These are phyloP conservation scores for Acacia acuminata DNA, from an alignment of 306 rosid species.

Conservation along the genomic window DNA sequence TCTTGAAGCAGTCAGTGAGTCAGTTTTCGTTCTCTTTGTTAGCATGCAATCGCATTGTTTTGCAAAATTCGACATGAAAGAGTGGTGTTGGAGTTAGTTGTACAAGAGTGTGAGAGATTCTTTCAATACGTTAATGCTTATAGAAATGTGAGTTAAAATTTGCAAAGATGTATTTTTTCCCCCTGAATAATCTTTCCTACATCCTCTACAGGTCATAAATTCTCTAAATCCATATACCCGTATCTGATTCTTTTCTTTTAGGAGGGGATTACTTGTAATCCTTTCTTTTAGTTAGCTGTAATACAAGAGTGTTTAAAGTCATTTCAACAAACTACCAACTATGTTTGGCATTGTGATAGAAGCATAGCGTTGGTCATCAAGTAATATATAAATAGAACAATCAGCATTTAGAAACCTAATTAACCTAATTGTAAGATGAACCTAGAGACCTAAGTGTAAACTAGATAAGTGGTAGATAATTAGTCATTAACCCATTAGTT, in stretches of 20 bases:
- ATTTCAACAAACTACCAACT: not conserved
- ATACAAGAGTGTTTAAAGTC: not conserved
- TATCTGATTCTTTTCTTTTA: not conserved
- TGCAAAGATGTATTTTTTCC: not conserved
- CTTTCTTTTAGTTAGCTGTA: not conserved
- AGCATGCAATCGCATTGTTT: constrained; percentile 22
- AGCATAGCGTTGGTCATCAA: too few species aligned
- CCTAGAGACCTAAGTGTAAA: too few species aligned
- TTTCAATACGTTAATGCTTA: constrained; percentile 17
- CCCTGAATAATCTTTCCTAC: not conserved
- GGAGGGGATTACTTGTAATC: not conserved
- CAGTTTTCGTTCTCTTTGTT: constrained; percentile 12
- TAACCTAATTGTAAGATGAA: too few species aligned
- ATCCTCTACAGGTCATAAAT: not conserved
- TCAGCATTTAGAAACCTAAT: too few species aligned
- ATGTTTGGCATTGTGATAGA: too few species aligned
- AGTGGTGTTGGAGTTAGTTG: constrained; percentile 10
- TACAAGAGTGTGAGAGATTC: not conserved
- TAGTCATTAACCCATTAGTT: too few species aligned
- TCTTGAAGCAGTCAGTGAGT: constrained; percentile 9
- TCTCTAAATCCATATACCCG: not conserved
- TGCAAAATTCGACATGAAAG: constrained; percentile 13
- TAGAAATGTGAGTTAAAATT: not conserved
- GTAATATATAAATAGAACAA: too few species aligned
- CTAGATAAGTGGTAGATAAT: too few species aligned